Evolutionary conservation across 495 filamentous ascomycete species (phyloP), one percentile per base, ranked within the genome.

Genomic region (Daldinia decipiens): DNA sequence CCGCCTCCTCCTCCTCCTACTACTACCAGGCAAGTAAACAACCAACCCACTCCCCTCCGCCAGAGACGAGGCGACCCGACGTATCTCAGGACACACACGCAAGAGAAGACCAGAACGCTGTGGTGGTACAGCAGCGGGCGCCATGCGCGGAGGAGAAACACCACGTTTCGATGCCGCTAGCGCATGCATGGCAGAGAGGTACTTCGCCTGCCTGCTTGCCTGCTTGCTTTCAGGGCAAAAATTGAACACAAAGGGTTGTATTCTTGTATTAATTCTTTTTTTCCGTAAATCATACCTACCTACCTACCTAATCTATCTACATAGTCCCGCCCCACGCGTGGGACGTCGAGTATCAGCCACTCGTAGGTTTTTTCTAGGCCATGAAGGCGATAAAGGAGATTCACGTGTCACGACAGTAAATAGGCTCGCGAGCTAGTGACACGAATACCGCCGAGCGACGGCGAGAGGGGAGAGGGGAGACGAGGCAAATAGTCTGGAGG

Each of bases 91-190:
- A 24, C 19, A 15, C 19, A 19, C 31, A 17, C 19, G 1, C 55
- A 51, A 56, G 32, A 45, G 9, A 57, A 8, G 29, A 32, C 29
- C 8, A 32, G 29, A 32, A 17, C 9, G 34, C 19, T 64, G 39
- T 50, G 38, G 70, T 68, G 32, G 6, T 56, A 72, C 70, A 17
- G 39, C 69, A 71, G 62, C 68, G 27, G 67, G 50, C 62, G 58
- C 59, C 53, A 68, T 62, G 55, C 53, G 53, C 45, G 59, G 59
- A 63, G 63, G 64, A 72, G 65, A 73, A 69, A 73, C 70, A 73
- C 70, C 70, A 73, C 70, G 70, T 73, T 73, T 73, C 70, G 61
- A 68, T 63, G 65, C 62, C 57, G 61, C 54, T 50, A 36, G 11
- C 53, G 61, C 32, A 66, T 69, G 65, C 70, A 73, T 66, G 53